Base-by-base conservation (phyloP, 1,284 basidiomycete genomes). In the Golubevia pallescens region DNA sequence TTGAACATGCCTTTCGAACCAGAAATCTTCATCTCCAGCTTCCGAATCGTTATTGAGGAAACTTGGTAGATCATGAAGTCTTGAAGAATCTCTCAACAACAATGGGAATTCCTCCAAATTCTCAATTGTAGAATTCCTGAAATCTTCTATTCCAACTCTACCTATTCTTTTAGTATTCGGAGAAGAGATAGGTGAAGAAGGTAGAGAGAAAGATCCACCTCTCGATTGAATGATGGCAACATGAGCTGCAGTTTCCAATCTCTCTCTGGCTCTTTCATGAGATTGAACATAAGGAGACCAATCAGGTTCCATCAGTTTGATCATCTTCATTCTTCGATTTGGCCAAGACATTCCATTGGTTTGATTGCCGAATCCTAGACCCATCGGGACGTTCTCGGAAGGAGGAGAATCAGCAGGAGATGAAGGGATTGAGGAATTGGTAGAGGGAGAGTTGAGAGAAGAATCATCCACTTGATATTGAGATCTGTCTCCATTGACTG, bases 1-100 rank as follows among this genome's bases (percentile, higher is more conserved):
- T n/a, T 70, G 73, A 0, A 76, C 77, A 62, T 75, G 81, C 2
- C 80, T 64, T 58, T 84, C 81, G 62, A 84, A 84, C 75, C 80
- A 80, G 38, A 84, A 83, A 14, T 67, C 60, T 0, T 70, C 69
- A 42, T 73, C 68, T 0, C 62, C 60, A 7, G 60, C 48, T 23
- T 60, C 65, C 3, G 34, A 5, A 4, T 38, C 34, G 34, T 38
- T 38, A 10, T 38, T 38, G 5, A 4, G 10, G 34, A 38, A 38
- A 38, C 34, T 38, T 10, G 34, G 34, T 5, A 38, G 34, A 10
- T 38, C 34, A 10, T 4, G 10, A 10, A 38, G 34, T 38, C 34
- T 38, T n/a, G n/a, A n/a, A 10, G 34, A 4, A 10, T 38, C 34
- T 38, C 10, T 38, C 34, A 38, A 10, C 34, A 38, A 38, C 3